phyloP scores from a whole-genome alignment of 2,329 filamentous ascomycete genomes.

The Zymoseptoria passerinii region DNA sequence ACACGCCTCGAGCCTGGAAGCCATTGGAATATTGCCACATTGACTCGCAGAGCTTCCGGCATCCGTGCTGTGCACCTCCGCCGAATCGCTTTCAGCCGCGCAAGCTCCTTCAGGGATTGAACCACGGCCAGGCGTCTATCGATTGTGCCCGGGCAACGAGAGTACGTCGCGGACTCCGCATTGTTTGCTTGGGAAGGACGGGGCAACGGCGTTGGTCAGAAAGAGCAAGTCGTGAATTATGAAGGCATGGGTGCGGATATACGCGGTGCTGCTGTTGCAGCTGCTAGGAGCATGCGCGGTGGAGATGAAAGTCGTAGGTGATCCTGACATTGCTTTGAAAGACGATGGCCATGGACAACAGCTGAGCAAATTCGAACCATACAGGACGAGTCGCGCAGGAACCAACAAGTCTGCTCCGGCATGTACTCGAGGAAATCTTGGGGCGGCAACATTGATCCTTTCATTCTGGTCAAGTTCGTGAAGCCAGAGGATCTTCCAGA shows the following conservation, averaged over 20 bases:
- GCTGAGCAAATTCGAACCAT: conserved; percentile 4
- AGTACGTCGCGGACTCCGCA: not conserved
- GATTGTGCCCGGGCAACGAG: not conserved
- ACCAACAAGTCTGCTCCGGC: conserved; percentile 76
- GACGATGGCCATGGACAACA: not conserved
- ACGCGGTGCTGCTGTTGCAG: conserved; percentile 24
- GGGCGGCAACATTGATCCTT: conserved; percentile 81
- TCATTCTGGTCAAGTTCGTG: conserved; percentile 76
- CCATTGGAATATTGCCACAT: not conserved
- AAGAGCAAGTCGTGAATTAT: conserved; percentile 14
- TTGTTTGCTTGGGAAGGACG: not conserved
- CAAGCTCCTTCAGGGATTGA: not conserved
- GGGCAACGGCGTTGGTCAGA: not conserved
- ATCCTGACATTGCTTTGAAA: not conserved
- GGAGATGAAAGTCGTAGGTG: conserved; percentile 28
- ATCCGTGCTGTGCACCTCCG: not conserved
- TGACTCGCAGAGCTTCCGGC: not conserved
- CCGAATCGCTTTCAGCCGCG: not conserved
- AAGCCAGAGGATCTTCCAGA: conserved; percentile 47
- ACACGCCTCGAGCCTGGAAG: not conserved
- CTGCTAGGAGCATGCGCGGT: conserved; percentile 20
- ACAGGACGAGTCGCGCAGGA: conserved; percentile 67
- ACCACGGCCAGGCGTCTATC: not conserved
- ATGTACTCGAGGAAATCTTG: conserved; percentile 90
- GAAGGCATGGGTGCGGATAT: conserved; percentile 23